Base-by-base conservation (phyloP, 1,284 basidiomycete species). In the Pascua guehoae region DNA sequence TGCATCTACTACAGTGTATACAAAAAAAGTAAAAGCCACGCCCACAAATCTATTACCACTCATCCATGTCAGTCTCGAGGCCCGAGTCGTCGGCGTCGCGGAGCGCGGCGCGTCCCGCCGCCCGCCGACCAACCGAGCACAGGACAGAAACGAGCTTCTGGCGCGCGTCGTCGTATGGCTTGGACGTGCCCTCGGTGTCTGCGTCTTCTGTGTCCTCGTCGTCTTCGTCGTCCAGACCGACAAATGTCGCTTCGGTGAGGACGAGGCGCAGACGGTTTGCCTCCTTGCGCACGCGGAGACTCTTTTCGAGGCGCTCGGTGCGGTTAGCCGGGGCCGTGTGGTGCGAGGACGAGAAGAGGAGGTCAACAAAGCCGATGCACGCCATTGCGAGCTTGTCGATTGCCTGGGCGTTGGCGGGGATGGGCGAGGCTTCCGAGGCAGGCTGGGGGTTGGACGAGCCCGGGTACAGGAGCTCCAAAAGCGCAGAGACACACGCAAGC, bases 381-480 rank as follows among this genome's bases (percentile, higher is more conserved):
- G 71, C 70, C 32, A 71, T 49, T 4, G 72, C 74, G 17, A 78
- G 66, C 40, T 69, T 71, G 61, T 76, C 74, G 43, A 78, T 65
- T 4, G 70, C 69, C 38, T 67, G 46, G 5, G 71, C 70, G 55
- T 73, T 75, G 24, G 40, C 48, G 10, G 64, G 64, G 2, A 68
- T 40, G 2, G 58, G n/a, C 1, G 53, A 12, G 9, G 51, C 40
- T 12, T 51, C 15, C 11, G 49, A 11, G 14, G 39, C 15, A 40
- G 37, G n/a, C 24, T 43, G 53, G 11, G 67, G 60, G 38, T 56
- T 55, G 12, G 61, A 59, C 7, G 62, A 63, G 45, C 67, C 68
- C 10, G 74, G 74, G 53, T 69, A 71, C 12, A 78, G 64, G 1
- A 76, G 65, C 32, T 72, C 69, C 2, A 76, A 66, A 64, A 78